Evolutionary conservation across 2,329 filamentous ascomycete genomes (phyloP).

Genomic region (Talaromyces sp.): DNA sequence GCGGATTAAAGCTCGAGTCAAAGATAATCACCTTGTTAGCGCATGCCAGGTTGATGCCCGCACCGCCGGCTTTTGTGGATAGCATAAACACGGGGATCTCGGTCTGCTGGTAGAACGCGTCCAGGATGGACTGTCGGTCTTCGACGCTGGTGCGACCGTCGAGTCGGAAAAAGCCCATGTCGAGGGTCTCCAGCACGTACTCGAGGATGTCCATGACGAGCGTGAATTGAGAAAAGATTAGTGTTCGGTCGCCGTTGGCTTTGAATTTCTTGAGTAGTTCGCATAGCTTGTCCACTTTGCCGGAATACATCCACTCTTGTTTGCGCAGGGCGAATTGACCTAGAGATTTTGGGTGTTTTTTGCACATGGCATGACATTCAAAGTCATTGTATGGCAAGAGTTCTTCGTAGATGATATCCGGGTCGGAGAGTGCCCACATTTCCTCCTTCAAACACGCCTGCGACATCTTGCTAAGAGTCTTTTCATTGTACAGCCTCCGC

Average conservation of each 20-base stretch:
- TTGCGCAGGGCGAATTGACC: slow-evolving; percentile 54
- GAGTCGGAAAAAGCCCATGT: slow-evolving; percentile 75
- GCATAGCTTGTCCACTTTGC: slow-evolving; percentile 79
- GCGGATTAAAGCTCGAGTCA: slow-evolving; percentile 94
- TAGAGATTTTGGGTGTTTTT: slow-evolving; percentile 48
- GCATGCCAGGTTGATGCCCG: slow-evolving; percentile 89
- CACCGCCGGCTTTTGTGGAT: slow-evolving; percentile 90
- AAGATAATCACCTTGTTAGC: slow-evolving; percentile 98
- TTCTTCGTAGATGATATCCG: slow-evolving; percentile 51
- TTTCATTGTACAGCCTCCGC: slow-evolving; percentile 71
- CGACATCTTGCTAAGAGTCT: slow-evolving; percentile 70
- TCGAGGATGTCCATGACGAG: slow-evolving; percentile 87
- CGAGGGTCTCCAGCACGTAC: slow-evolving; percentile 67
- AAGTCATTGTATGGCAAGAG: slow-evolving; percentile 55
- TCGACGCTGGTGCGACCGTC: slow-evolving; percentile 79
- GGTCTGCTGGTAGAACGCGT: slow-evolving; percentile 72
- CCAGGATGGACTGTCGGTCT: slow-evolving; percentile 79
- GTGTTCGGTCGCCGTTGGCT: slow-evolving; percentile 73
- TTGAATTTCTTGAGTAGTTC: slow-evolving; percentile 69
- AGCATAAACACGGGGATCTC: slow-evolving; percentile 86
- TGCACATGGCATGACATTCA: slow-evolving; percentile 56
- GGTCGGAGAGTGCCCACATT: slow-evolving; percentile 45
- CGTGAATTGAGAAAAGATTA: slow-evolving; percentile 92
- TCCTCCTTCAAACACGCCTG: slow-evolving; percentile 69
- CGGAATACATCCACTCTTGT: slow-evolving; percentile 65